Conservation (phyloP, 2,329 filamentous ascomycete species). For the Aspergillus sp. region DNA sequence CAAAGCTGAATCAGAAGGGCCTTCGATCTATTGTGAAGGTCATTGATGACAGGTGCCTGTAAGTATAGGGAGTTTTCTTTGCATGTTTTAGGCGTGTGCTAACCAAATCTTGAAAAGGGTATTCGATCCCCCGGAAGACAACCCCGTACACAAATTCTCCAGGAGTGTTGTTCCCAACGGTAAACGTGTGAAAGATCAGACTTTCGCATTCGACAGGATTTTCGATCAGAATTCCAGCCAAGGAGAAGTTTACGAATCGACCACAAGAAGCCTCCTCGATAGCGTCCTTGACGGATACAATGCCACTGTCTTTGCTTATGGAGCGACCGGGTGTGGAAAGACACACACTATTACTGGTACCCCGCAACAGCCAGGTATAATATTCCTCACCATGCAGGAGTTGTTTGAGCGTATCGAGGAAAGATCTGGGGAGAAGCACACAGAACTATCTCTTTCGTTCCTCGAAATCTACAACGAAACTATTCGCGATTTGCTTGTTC, state of each 20-base stretch:
- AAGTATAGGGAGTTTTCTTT: conserved; percentile 41
- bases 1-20: conserved; percentile 81
- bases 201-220: conserved; percentile 93
- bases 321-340: conserved; percentile 96
- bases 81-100: conserved; percentile 7
- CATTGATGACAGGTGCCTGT: conserved; percentile 94
- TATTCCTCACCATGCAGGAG: conserved; percentile 99
- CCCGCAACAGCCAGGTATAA: conserved; percentile 89
- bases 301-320: conserved; percentile 97
- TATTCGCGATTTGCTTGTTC: conserved; percentile 90
- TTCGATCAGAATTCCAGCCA: conserved; percentile 96
- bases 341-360: conserved; percentile 97
- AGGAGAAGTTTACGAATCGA: conserved; percentile 91
- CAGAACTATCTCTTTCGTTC: conserved; percentile 89
- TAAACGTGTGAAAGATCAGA: conserved; percentile 95
- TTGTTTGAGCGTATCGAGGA: conserved; percentile 96
- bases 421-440: conserved; percentile 77
- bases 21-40: conserved; percentile 93
- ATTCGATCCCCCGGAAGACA: conserved; percentile 96
- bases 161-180: conserved; percentile 77
- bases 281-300: conserved; percentile 97
- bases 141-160: conserved; percentile 82
- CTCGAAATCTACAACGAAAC: conserved; percentile 99
- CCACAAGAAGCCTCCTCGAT: conserved; percentile 84
- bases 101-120: conserved; percentile 58